Base-by-base conservation (phyloP, 2,329 filamentous ascomycete species). In the Tolypocladium inflatum region DNA sequence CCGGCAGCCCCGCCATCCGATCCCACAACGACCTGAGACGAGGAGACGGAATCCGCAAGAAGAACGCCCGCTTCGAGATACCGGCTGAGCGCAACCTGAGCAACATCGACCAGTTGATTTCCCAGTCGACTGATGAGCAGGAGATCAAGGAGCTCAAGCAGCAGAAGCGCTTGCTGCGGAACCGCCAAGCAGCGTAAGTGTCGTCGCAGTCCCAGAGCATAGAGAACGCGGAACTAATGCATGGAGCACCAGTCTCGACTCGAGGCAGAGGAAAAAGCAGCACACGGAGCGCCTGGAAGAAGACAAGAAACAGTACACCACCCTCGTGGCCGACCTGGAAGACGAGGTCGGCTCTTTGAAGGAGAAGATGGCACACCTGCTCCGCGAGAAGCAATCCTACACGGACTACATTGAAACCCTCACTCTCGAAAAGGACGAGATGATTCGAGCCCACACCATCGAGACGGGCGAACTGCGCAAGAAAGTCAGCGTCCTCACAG, bases 121-220 rank as follows among this genome's bases (percentile, higher is more conserved):
- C 87, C 56, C 86, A 90, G 74, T 93, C 91, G 41, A 91, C 85
- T 58, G 88, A 95, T 72, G 93, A 97, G 68, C 86, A 94, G 64
- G 88, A 96, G 78, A 89, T 96, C 78, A 97, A 96, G 81, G 92
- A 97, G 77, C 82, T 99, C 68, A 99, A 99, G 83, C 91, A 96
- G 73, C 94, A 97, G 75, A 97, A 97, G 81, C 87, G 94, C 61
- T 80, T 99, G 61, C 80, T 99, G 62, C 85, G 94, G 69, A 99
- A 99, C 76, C 86, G 94, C 68, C 93, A 97, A 78, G 94, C 94
- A 75, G 94, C 94, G 91, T 96, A 86, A 79, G 89, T 66, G 57
- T 8, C 55, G n/a, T n/a, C 57, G 10, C 26, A 37, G 30, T 4
- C 48, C 21, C 21, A 8, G 5, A 21, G 19, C 15, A 15, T 52